Evolutionary conservation across 1,284 basidiomycete genomes (phyloP).

Genomic region (Naganishia liquefaciens): DNA sequence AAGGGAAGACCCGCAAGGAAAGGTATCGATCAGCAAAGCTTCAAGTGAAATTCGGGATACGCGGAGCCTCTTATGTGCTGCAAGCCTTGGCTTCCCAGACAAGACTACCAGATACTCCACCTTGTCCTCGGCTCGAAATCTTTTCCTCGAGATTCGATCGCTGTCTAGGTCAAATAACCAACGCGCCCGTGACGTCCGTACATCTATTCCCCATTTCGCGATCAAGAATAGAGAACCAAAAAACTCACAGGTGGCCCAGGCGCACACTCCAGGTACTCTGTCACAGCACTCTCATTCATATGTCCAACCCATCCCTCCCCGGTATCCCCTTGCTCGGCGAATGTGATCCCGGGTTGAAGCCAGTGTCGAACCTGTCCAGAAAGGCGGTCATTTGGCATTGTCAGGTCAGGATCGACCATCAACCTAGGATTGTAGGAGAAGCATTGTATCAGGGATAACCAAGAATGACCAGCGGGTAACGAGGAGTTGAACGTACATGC

Average conservation of each 20-base stretch:
- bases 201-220: too few relatives aligned
- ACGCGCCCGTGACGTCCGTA: too few relatives aligned
- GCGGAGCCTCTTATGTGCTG: too few relatives aligned
- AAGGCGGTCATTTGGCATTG: slow-evolving; percentile 23
- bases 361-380: slow-evolving; percentile 30
- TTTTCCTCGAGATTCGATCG: too few relatives aligned
- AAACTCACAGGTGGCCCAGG: slow-evolving; percentile 30
- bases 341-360: slow-evolving; percentile 10
- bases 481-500: not conserved
- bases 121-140: too few relatives aligned
- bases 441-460: not conserved
- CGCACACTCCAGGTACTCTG: slow-evolving; percentile 26
- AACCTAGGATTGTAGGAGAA: slow-evolving; percentile 1
- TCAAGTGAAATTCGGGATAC: too few relatives aligned
- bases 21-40: too few relatives aligned
- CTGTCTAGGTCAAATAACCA: too few relatives aligned
- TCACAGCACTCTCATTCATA: slow-evolving; percentile 9
- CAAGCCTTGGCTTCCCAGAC: too few relatives aligned
- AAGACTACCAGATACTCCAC: too few relatives aligned
- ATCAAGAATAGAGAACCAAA: not conserved
- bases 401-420: slow-evolving; percentile 28
- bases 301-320: slow-evolving; percentile 7
- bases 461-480: not conserved
- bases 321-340: not conserved
- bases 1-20: not conserved